Evolutionary conservation across 331 rosid species (phyloP).

Genomic region (Quercus phellos): DNA sequence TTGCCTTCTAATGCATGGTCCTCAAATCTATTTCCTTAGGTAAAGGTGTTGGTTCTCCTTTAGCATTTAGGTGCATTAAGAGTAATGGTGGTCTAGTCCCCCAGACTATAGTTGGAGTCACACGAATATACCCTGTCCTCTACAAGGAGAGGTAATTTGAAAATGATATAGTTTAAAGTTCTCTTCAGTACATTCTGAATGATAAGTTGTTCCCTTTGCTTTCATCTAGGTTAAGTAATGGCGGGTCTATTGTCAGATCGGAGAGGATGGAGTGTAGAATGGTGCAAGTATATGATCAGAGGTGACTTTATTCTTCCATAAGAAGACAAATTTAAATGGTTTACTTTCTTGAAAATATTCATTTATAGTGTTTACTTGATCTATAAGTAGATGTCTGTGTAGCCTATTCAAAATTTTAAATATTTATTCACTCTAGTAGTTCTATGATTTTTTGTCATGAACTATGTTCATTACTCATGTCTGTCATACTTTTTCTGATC

Average conservation of each 20-base stretch:
- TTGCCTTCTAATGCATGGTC: slow-evolving; percentile 21
- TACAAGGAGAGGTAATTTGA: slow-evolving; percentile 73
- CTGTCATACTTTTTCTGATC: background rate
- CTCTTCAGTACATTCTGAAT: slow-evolving; percentile 15
- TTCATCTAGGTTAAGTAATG: slow-evolving; percentile 57
- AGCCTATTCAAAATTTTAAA: background rate
- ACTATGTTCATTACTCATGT: background rate
- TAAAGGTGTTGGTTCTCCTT: slow-evolving; percentile 61
- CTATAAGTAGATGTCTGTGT: background rate
- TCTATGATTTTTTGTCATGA: background rate
- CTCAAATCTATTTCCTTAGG: slow-evolving; percentile 38
- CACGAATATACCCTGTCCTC: slow-evolving; percentile 75
- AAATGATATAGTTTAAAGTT: slow-evolving; percentile 1
- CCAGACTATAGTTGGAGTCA: slow-evolving; percentile 71
- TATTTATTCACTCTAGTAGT: background rate
- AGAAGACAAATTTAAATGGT: background rate
- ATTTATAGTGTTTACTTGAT: background rate
- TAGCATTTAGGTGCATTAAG: slow-evolving; percentile 84
- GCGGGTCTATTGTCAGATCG: slow-evolving; percentile 67
- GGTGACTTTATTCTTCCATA: slow-evolving; percentile 38
- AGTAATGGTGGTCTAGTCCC: slow-evolving; percentile 74
- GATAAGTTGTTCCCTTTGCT: slow-evolving; percentile 12
- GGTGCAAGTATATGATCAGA: slow-evolving; percentile 52
- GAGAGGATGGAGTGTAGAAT: slow-evolving; percentile 72
- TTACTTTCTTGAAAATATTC: slow-evolving; percentile 6